Evolutionary conservation across 805 yeast genomes (phyloP).

Genomic region (Suhomyces vadensis): DNA sequence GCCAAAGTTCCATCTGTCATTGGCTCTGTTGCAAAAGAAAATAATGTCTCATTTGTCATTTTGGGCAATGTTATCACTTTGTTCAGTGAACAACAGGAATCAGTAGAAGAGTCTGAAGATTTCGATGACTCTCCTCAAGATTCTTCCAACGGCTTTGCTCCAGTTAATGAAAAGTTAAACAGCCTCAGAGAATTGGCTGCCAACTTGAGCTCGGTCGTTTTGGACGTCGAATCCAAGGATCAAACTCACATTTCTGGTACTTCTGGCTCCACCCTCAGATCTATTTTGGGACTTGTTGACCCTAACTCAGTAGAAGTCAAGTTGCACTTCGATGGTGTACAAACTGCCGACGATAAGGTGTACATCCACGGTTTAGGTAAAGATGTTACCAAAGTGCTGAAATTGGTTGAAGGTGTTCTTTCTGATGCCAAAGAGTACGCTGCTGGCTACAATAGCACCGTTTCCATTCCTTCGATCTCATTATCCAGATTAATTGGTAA

Average conservation of each 20-base stretch:
- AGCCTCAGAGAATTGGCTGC: conserved; percentile 59
- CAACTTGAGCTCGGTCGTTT: conserved; percentile 49
- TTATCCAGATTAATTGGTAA: conserved; percentile 87
- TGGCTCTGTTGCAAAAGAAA: conserved; percentile 41
- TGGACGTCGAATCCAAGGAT: conserved; percentile 53
- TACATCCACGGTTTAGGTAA: conserved; percentile 67
- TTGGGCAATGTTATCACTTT: conserved; percentile 56
- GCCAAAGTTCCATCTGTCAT: conserved; percentile 45
- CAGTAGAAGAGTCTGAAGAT: conserved; percentile 41
- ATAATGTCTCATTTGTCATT: conserved; percentile 59
- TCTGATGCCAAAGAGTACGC: conserved; percentile 56
- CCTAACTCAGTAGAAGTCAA: conserved; percentile 46
- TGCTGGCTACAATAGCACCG: conserved; percentile 45
- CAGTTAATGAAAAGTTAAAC: conserved; percentile 56
- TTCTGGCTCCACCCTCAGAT: conserved; percentile 55
- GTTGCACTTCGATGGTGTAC: conserved; percentile 43
- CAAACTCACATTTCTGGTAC: conserved; percentile 67
- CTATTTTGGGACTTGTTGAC: conserved; percentile 38
- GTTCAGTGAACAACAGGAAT: conserved; percentile 52
- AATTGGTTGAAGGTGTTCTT: conserved; percentile 54
- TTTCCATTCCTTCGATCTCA: conserved; percentile 64
- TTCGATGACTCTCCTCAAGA: conserved; percentile 64
- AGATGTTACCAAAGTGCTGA: conserved; percentile 57
- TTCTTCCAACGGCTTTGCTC: conserved; percentile 49
- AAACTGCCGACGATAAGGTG: conserved; percentile 50